phyloP scores from a whole-genome alignment of 2,329 filamentous ascomycete species.

The Coniochaeta sp. region DNA sequence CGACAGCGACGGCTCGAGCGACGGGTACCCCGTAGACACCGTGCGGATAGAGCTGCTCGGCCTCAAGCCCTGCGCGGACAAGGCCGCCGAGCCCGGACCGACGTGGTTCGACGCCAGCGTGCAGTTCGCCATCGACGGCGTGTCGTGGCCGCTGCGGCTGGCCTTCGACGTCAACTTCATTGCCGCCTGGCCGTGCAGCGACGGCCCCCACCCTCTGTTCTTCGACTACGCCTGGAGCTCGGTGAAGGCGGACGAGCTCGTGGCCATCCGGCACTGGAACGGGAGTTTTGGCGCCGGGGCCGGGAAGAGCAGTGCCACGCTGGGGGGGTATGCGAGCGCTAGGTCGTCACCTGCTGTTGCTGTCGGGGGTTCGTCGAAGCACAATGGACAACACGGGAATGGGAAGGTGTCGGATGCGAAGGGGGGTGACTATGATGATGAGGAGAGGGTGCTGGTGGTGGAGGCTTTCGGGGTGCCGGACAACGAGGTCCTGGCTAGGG shows the following conservation, averaged over 20 bases:
- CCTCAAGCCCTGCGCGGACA: slow-evolving; percentile 34
- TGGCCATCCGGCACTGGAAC: slow-evolving; percentile 59
- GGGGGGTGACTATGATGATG: slow-evolving; percentile 25
- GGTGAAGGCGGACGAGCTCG: slow-evolving; percentile 56
- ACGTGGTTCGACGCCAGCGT: slow-evolving; percentile 52
- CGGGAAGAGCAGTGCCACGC: not conserved
- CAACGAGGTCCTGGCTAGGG: slow-evolving; percentile 68
- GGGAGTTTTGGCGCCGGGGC: slow-evolving; percentile 8
- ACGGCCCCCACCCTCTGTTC: slow-evolving; percentile 62
- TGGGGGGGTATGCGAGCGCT: not conserved
- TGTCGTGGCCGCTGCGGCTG: slow-evolving; percentile 56
- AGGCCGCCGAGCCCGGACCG: slow-evolving; percentile 22
- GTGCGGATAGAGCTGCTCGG: slow-evolving; percentile 63
- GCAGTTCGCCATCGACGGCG: slow-evolving; percentile 56
- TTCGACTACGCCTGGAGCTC: slow-evolving; percentile 59
- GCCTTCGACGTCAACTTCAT: slow-evolving; percentile 60
- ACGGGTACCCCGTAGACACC: slow-evolving; percentile 49
- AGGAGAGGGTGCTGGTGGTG: slow-evolving; percentile 61
- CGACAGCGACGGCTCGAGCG: slow-evolving; percentile 32
- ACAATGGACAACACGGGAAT: slow-evolving; percentile 1
- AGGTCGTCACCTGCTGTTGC: slow-evolving; percentile 5
- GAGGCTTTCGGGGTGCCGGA: slow-evolving; percentile 67
- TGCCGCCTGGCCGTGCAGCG: slow-evolving; percentile 55
- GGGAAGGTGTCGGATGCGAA: slow-evolving; percentile 4
- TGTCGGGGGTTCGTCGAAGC: slow-evolving; percentile 1